Evolutionary conservation across 176 grass and related monocot species (phyloP), one percentile per base, ranked within the genome.

Genomic region (Aegilops speltoides): DNA sequence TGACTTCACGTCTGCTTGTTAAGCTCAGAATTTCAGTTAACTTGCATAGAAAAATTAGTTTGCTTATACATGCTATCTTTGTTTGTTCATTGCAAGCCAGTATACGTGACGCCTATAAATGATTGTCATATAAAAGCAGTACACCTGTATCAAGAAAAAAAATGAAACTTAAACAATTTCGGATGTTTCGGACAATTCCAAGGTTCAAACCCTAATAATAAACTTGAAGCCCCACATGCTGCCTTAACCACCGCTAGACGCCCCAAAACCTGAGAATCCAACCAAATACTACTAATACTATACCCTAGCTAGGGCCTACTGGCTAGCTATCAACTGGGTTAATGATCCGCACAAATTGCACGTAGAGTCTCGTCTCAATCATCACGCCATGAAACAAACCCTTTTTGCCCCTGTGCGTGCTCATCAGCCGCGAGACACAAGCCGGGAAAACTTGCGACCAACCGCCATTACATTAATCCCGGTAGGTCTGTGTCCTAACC

Each of bases 141-240:
- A 74, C 75, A 87, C 62, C 89, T 84, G 43, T 79, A 29, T 19
- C 1, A 34, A 1, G 66, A 45, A 79, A 66, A 54, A 25, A 37
- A 19, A 43, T 43, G 17, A 37, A 34, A 14, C 19, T 16, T 59
- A 84, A 40, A 31, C 20, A 69, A 38, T 76, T 75, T 68, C 20
- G 32, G 68, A 38, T 17, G 69, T 45, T 87, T 76, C 67, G 68
- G 81, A 76, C 68, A 29, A 45, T 29, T 48, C 41, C 14, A 22
- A 67, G 48, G 46, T 74, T 74, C 45, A 76, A 68, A 43, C 54
- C 40, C 17, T 40, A 73, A 50, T 59, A 76, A 76, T 76, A 52
- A 76, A 87, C 29, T 7, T 46, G 76, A 68, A 91, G 48, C 81
- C 89, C 81, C 85, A 87, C 89, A 80, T 76, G 85, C 63, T 29